Evolutionary conservation across 257 asterid genomes (phyloP).

Genomic region (Pogostemon cablin): DNA sequence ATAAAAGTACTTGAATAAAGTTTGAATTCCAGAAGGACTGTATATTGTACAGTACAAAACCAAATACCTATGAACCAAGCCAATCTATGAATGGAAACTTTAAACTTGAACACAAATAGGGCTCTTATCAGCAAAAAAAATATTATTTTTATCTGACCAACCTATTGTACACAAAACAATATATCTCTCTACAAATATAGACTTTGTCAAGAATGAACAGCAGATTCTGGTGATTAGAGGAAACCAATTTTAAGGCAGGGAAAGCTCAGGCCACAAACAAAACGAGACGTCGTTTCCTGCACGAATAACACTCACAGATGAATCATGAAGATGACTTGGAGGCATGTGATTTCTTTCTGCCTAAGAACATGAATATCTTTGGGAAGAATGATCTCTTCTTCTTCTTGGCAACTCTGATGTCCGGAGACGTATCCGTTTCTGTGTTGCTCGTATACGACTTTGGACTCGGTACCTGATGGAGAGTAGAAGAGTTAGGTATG

Average conservation of each 20-base stretch:
- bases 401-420: constrained; percentile 44
- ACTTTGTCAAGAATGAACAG: constrained; percentile 32
- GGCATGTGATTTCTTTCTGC: constrained; percentile 43
- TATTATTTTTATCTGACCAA: constrained; percentile 25
- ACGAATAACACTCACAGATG: neutral
- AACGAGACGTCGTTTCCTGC: neutral
- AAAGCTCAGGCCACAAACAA: constrained; percentile 23
- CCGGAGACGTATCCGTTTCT: constrained; percentile 57
- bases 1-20: constrained; percentile 1
- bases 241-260: constrained; percentile 25
- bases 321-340: constrained; percentile 33
- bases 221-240: constrained; percentile 27
- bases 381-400: constrained; percentile 66
- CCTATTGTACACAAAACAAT: constrained; percentile 40
- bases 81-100: constrained; percentile 27
- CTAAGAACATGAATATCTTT: constrained; percentile 47
- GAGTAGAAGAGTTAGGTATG: constrained; percentile 34
- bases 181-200: constrained; percentile 37
- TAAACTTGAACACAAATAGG: constrained; percentile 10
- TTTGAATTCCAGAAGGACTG: constrained; percentile 13
- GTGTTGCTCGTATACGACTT: constrained; percentile 50
- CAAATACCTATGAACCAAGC: constrained; percentile 34
- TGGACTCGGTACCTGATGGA: constrained; percentile 47
- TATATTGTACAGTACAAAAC: constrained; percentile 22
- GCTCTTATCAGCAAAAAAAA: constrained; percentile 9